A percentile compares a stretch with the other conserved stretches of the same genome.
These are phyloP conservation scores for Malus sieversii DNA, from an alignment of 306 rosid species.

Conservation along the genomic window DNA sequence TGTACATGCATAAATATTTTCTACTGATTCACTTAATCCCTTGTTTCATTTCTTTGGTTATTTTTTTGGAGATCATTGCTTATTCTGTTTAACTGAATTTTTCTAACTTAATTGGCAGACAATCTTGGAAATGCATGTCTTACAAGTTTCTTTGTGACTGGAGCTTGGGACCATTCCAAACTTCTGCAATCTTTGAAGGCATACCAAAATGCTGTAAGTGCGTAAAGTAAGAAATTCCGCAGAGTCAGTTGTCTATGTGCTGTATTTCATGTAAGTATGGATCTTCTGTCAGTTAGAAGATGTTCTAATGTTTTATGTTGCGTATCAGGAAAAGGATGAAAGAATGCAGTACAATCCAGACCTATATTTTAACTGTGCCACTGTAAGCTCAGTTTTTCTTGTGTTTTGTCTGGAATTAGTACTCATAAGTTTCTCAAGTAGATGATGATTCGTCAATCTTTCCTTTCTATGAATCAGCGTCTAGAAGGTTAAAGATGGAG, in stretches of 20 bases:
- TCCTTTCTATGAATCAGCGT: not conserved
- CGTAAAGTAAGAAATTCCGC: constrained; percentile 26
- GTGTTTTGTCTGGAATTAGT: not conserved
- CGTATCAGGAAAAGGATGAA: constrained; percentile 84
- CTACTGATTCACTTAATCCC: not conserved
- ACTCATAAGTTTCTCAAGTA: not conserved
- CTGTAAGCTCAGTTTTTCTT: constrained; percentile 44
- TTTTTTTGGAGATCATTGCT: not conserved
- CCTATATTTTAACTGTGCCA: constrained; percentile 73
- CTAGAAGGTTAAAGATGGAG: not conserved
- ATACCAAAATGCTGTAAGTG: constrained; percentile 94
- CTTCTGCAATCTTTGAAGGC: constrained; percentile 86
- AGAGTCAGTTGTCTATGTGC: not conserved
- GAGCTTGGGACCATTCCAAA: constrained; percentile 86
- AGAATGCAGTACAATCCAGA: constrained; percentile 82
- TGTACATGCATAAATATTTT: not conserved
- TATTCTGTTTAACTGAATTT: not conserved
- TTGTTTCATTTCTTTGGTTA: not conserved
- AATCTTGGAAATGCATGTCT: constrained; percentile 94
- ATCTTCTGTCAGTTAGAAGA: constrained; percentile 15
- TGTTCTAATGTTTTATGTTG: constrained; percentile 30
- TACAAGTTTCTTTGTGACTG: constrained; percentile 80
- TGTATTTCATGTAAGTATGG: constrained; percentile 6
- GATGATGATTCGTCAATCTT: not conserved
- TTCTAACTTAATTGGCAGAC: constrained; percentile 43